Percentiles rank a stretch among this genome's conserved stretches.
phyloP scores from a whole-genome alignment of 73 alveolate genomes.

The Paramecium biaurelia region DNA sequence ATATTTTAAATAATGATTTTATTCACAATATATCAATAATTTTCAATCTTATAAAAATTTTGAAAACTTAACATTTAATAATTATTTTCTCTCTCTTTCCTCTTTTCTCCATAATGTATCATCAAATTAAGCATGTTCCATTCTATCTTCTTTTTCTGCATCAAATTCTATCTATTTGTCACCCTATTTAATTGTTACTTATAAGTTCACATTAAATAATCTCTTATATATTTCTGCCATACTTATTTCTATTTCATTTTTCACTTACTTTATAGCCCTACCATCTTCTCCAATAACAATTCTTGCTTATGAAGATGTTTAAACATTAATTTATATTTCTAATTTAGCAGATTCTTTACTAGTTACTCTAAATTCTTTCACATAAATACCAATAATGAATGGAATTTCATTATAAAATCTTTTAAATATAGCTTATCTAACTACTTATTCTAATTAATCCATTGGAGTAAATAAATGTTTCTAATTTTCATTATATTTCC shows the following conservation, averaged over 20 bases:
- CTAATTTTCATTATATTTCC: conserved; percentile 39
- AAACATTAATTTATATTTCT: conserved; percentile 31
- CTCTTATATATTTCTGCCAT: not conserved
- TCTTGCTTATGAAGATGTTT: conserved; percentile 26
- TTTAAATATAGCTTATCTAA: conserved; percentile 52
- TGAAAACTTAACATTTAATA: not conserved
- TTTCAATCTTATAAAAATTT: conserved; percentile 31
- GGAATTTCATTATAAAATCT: conserved; percentile 61
- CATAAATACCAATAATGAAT: not conserved
- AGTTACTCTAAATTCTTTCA: conserved; percentile 42
- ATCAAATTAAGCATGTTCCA: not conserved
- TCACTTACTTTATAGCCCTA: conserved; percentile 34
- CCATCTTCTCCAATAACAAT: conserved; percentile 59
- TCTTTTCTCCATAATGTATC: not conserved
- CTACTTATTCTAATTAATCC: conserved; percentile 46
- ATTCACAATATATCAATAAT: conserved; percentile 45
- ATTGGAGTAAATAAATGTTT: conserved; percentile 32
- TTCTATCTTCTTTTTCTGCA: conserved; percentile 28
- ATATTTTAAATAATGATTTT: not conserved
- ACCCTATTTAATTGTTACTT: not conserved
- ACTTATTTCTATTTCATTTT: conserved; percentile 34
- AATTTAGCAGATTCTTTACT: conserved; percentile 17
- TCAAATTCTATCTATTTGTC: not conserved
- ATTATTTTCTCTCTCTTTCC: not conserved
- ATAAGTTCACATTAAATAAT: not conserved